Evolutionary conservation across 139 green algal species (phyloP).

Genomic region (Diplosphaera chodatii): DNA sequence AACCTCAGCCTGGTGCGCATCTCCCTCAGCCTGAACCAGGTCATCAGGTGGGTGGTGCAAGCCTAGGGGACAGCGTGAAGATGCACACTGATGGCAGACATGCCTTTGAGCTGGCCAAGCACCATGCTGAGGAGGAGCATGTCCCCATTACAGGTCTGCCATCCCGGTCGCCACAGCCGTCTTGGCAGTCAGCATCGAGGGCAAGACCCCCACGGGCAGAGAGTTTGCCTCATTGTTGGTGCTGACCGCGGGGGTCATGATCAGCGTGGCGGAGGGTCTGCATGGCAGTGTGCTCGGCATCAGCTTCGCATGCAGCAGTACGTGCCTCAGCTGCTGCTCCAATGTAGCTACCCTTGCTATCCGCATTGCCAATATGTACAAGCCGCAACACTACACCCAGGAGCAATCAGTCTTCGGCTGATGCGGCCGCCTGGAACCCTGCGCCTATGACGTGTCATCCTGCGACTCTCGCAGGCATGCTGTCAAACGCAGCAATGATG

Average conservation of each 20-base stretch:
- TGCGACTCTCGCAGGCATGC: background rate
- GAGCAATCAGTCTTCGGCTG: too few species aligned
- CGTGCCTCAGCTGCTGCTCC: background rate
- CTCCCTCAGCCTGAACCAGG: slow-evolving; percentile 50
- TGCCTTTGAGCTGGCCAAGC: too few species aligned
- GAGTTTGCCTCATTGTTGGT: slow-evolving; percentile 37
- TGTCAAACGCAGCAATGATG: slow-evolving; percentile 53
- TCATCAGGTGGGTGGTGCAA: slow-evolving; percentile 31
- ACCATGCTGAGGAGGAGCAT: too few species aligned
- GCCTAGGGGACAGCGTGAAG: too few species aligned
- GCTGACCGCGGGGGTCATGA: slow-evolving; percentile 49
- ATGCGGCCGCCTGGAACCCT: too few species aligned
- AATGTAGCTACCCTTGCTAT: too few species aligned
- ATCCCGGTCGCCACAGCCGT: slow-evolving; percentile 51
- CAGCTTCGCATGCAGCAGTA: slow-evolving; percentile 25
- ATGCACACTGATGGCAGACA: too few species aligned
- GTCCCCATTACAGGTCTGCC: slow-evolving; percentile 17
- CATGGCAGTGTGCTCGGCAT: slow-evolving; percentile 31
- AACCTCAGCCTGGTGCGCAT: slow-evolving; percentile 51
- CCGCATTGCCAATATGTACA: too few species aligned
- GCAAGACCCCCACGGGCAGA: slow-evolving; percentile 22
- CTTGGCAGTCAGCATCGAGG: slow-evolving; percentile 42
- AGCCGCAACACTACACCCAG: too few species aligned
- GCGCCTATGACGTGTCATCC: background rate
- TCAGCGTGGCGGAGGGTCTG: slow-evolving; percentile 45